Base-by-base conservation (phyloP, 768 basidiomycete genomes). In the Omphalotus guepiniiformis region DNA sequence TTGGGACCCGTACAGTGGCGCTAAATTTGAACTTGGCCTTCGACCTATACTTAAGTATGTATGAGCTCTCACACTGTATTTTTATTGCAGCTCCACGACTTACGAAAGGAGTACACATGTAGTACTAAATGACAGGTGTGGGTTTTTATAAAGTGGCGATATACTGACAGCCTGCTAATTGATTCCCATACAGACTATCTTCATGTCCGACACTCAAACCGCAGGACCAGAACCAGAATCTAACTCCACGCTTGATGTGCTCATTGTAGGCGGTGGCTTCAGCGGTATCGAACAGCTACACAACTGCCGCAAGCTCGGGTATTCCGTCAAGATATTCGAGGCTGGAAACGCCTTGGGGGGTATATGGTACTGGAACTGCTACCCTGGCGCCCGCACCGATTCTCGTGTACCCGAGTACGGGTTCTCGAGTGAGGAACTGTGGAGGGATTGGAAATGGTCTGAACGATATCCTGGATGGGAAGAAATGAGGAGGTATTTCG, bases 351-450 rank as follows among this genome's bases (percentile, higher is more conserved):
- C 47, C 16, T 27, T 61, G 7, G 62, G 62, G 7, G 62, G 62
- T 0, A 57, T 53, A 6, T 63, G 62, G 62, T 56, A n/a, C n/a
- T 34, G 28, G 38, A 61, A 62, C 48, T 52, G 55, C 28, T 63
- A 63, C 37, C 60, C 61, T 2, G 61, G 61, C 21, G 57, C 58
- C 3, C 56, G 60, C 11, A 60, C 61, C 25, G 61, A 63, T 46
- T 55, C 60, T 8, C 58, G 58, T 15, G 56, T 50, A 23, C 54
- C 40, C 28, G 51, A 59, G 41, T 63, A 63, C 28, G 58, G 59
- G 25, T 32, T 63, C 23, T 55, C 59, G 1, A 41, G 58, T 1
- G 53, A 55, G 34, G 60, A 61, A 37, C 34, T 63, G 9, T 63
- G 60, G 57, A 58, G 52, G 29, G 60, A 58, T 16, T 61, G 58